Evolutionary conservation across 768 basidiomycete species (phyloP), one percentile per base, ranked within the genome.

Genomic region (Pisolithus tinctorius): DNA sequence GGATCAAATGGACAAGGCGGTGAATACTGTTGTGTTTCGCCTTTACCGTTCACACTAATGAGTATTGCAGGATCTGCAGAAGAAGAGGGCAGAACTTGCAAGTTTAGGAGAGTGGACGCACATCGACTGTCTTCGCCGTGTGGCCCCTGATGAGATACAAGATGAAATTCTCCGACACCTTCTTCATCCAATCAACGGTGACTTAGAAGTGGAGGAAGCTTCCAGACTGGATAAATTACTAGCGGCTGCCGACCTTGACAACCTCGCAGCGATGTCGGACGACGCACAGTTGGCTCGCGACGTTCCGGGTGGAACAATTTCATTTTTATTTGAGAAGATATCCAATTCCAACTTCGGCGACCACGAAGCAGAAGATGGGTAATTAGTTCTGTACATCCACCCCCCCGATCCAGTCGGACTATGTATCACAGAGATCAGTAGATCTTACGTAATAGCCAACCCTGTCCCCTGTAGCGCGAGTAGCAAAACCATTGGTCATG

Each of bases 81-180:
- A 81, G 69, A 84, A 86, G 72, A 81, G 78, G 57, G 74, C 73
- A 8, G 83, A 74, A 48, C 76, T 94, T 36, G 83, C 86, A 5
- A 75, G 84, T 4, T 75, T 95, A 30, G 79, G 81, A 41, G 81
- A 88, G 60, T 95, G 92, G 91, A 84, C 77, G 23, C 93, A 95
- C 61, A 79, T 92, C 65, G 81, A 91, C 62, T 88, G 89, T 61
- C 68, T 88, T 17, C 71, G 69, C 42, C 58, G 69, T 5, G 63
- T 68, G 14, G 69, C 76, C 1, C 61, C 64, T 42, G 73, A 79
- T 20, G 66, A 74, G 14, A 73, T 92, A 45, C 77, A 82, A 45
- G 90, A 93, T 64, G 74, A 76, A 25, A 69, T 89, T 47, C 74
- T 93, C 20, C 78, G 76, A 7, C 73, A 69, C 46, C 69, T 88